Evolutionary conservation across 352 stramenopile species (phyloP), one percentile per base, ranked within the genome.

Genomic region (Phytophthora kernoviae): DNA sequence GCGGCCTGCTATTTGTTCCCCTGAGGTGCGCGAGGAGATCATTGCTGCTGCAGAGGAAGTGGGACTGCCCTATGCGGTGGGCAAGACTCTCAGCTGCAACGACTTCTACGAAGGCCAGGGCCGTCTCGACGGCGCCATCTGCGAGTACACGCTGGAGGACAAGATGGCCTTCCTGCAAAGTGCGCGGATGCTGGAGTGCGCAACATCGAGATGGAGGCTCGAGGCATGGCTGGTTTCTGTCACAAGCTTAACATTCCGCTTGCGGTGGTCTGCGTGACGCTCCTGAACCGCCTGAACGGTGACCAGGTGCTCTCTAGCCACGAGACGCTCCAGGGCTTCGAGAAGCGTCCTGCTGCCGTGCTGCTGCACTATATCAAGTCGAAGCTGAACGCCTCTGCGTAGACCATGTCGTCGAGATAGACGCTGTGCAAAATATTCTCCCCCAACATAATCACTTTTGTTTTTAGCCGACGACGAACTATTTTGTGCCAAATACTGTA

Each of bases 151-250:
- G 11, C 50, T 74, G 17, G 83, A 94, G 27, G 81, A 94, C 65
- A 92, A 93, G 65, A 78, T 92, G 55, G 58, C 56, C 14, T 94
- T 91, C 58, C 58, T 94, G 44, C 59, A 88, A 34, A 65, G 30
- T 73, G 77, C 22, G 68, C 79, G 4, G 74, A 66, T 14, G 65
- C 62, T 10, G 84, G 86, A 32, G 82, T 93, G 32, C 78, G 80
- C 53, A 94, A 94, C 76, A 94, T 94, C 30, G 86, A 94, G 66
- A 94, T 94, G 86, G 86, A 94, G 61, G 84, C 76, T 22, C 73
- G 77, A 11, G 58, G 74, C 54, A 90, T 94, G 39, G 81, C 86
- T 18, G 73, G 74, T 46, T 91, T 92, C 57, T 90, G 82, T 57
- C 75, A 90, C 68, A 84, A 85, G 63, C 81, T 92, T 44, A 61